Conservation (phyloP, 2,329 filamentous ascomycete species). For the Penicillium sp. region DNA sequence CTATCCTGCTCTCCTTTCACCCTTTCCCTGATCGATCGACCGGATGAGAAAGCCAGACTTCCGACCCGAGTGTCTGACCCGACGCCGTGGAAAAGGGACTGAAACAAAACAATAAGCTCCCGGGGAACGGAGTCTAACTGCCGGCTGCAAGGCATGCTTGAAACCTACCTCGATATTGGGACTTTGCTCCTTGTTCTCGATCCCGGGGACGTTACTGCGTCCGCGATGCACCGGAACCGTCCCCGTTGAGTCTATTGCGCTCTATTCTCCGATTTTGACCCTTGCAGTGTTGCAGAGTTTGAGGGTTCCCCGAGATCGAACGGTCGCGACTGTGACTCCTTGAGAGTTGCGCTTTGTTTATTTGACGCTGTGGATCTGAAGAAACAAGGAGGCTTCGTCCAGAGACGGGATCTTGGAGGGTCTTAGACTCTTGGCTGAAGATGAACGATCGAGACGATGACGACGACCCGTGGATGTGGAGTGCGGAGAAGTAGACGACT, state of each 20-base stretch:
- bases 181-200: slow-evolving; percentile 8
- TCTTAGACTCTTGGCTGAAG: no score
- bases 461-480: no score
- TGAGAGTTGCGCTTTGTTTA: not conserved
- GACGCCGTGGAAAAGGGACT: slow-evolving; percentile 4
- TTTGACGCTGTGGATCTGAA: no score
- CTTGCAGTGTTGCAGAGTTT: slow-evolving; percentile 6
- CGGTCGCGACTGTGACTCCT: not conserved
- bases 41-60: no score
- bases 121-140: slow-evolving; percentile 9
- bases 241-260: slow-evolving; percentile 9
- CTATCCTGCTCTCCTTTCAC: no score
- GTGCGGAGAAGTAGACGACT: no score
- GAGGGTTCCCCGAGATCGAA: slow-evolving; percentile 2
- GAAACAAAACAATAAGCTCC: slow-evolving; percentile 13
- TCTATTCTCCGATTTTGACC: slow-evolving; percentile 13
- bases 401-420: no score
- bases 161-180: slow-evolving; percentile 23
- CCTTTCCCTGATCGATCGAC: not conserved
- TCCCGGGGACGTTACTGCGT: slow-evolving; percentile 9
- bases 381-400: no score
- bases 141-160: slow-evolving; percentile 24
- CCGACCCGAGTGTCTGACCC: slow-evolving; percentile 1
- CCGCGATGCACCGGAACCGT: slow-evolving; percentile 13
- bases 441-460: no score